Base-by-base conservation (phyloP, 176 grass and related monocot genomes). In the Avena atlantica region DNA sequence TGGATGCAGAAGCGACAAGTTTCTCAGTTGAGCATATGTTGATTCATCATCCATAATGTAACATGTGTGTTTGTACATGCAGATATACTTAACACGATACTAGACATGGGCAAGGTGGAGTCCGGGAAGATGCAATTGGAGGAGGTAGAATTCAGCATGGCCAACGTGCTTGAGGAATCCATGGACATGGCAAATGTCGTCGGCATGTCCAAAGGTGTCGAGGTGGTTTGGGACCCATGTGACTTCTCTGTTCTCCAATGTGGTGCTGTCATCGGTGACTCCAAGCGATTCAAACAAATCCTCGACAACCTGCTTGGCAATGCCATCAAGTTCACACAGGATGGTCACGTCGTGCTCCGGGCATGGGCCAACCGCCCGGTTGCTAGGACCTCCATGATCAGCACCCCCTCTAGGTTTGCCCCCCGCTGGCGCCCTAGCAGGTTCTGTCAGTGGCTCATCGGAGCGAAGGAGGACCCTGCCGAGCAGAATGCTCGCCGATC, bases 171-270 rank as follows among this genome's bases (percentile, higher is more conserved):
- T 64, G 93, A 98, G 72, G 93, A 98, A 86, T 98, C 91, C 0
- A 48, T 88, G 15, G 93, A 98, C 81, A 83, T 92, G 63, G 84
- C 76, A 10, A 92, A 92, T 7, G 81, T 93, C 6, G 56, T 87
- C 11, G 93, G 80, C 37, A 74, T 92, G 45, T 74, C 73, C 40
- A 92, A 84, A 64, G 91, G 93, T 0, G 17, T 98, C 1, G 96
- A 98, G 57, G 87, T 98, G 60, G 61, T 95, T 9, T 98, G 96
- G 96, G 96, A 98, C 53, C 93, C 96, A 3, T 95, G 93, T 12
- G 91, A 98, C 80, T 88, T 88, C 53, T 95, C 96, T 0, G 78
- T 94, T 37, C 34, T 98, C 8, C 83, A 67, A 15, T 83, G 86
- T 24, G 45, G 8, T 0, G 65, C 62, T 6, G 86, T 92, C 24